Percentiles rank a stretch among this genome's conserved stretches.
These are phyloP conservation scores for Zymoseptoria pseudotritici DNA, from an alignment of 2,329 filamentous ascomycete species.

Conservation along the genomic window DNA sequence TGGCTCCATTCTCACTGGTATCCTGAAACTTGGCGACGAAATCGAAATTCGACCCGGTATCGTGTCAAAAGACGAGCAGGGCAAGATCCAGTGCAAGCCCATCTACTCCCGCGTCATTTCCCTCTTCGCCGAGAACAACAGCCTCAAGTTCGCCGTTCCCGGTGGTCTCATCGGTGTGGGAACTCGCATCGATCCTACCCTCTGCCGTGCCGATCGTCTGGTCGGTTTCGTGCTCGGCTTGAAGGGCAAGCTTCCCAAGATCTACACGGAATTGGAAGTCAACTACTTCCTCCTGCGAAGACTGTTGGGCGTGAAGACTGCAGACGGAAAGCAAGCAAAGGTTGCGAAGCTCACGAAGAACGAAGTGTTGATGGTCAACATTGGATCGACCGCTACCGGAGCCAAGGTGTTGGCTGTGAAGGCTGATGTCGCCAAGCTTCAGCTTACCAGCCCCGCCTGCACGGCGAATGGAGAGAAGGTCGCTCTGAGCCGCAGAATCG, in stretches of 20 bases:
- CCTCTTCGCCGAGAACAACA: slow-evolving; percentile 95
- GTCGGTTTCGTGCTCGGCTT: slow-evolving; percentile 96
- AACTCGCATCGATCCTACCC: slow-evolving; percentile 91
- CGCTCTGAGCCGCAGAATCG: slow-evolving; percentile 88
- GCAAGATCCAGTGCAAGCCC: slow-evolving; percentile 90
- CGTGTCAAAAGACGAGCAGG: slow-evolving; percentile 87
- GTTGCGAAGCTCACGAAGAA: slow-evolving; percentile 97
- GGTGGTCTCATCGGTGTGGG: slow-evolving; percentile 97
- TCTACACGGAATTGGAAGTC: slow-evolving; percentile 97
- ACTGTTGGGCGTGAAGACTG: slow-evolving; percentile 91
- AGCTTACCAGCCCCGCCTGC: slow-evolving; percentile 76
- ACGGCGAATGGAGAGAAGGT: slow-evolving; percentile 98
- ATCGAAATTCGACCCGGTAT: slow-evolving; percentile 99
- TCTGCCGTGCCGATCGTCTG: slow-evolving; percentile 97
- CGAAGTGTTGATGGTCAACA: slow-evolving; percentile 99
- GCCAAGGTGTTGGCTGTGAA: slow-evolving; percentile 96
- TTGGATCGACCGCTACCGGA: slow-evolving; percentile 92
- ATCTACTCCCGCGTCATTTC: slow-evolving; percentile 94
- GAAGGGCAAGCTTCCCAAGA: slow-evolving; percentile 85
- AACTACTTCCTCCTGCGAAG: slow-evolving; percentile 98
- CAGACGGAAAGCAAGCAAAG: slow-evolving; percentile 98
- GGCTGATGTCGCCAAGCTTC: slow-evolving; percentile 93
- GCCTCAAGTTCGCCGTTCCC: slow-evolving; percentile 95
- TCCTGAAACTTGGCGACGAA: slow-evolving; percentile 93
- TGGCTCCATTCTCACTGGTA: slow-evolving; percentile 92